Base-by-base conservation (phyloP, 2,329 filamentous ascomycete genomes). In the Diplodia seriata region DNA sequence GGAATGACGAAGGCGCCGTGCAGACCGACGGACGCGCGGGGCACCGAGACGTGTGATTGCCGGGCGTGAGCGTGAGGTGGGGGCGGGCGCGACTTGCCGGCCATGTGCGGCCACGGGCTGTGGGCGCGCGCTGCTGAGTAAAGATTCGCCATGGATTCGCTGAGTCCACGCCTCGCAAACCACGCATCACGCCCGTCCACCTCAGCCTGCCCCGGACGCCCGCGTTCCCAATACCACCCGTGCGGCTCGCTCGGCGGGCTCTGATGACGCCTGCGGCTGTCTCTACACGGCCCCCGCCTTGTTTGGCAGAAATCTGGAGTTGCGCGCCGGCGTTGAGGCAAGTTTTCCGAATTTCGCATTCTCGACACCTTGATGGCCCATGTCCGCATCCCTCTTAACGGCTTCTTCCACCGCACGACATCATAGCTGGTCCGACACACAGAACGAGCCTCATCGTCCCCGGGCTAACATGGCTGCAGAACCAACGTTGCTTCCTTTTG, bases 321-420 rank as follows among this genome's bases (percentile, higher is more conserved):
- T 7, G 33, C 54, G 18, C 36, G 31, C 40, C 26, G n/a, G 43
- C 31, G 43, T 29, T 59, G 43, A 67, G 64, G 64, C 57, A 49
- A 59, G 64, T 59, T 56, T 50, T 67, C 64, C 26, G 43, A 51
- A 43, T 26, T 66, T 66, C 29, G 51, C 51, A 33, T 66, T 67
- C 55, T 67, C 64, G 64, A 67, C 64, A 67, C 64, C 64, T 67
- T 67, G 64, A 67, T 67, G 64, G 64, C 31, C 61, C 20, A 38
- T 14, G 38, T 59, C 64, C 36, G 43, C 64, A 50, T 14, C n/a
- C 8, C 55, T 51, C 54, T 67, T 51, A 26, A 63, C 59, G 31
- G 31, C 51, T n/a, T 18, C n/a, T 51, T 40, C 59, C 59, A 51
- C 59, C 59, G 18, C 31, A 51, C 59, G 59, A 51, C 59, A 51